These are phyloP conservation scores for Trypanosoma melophagium DNA, from an alignment of 208 protist species.

Conservation along the genomic window DNA sequence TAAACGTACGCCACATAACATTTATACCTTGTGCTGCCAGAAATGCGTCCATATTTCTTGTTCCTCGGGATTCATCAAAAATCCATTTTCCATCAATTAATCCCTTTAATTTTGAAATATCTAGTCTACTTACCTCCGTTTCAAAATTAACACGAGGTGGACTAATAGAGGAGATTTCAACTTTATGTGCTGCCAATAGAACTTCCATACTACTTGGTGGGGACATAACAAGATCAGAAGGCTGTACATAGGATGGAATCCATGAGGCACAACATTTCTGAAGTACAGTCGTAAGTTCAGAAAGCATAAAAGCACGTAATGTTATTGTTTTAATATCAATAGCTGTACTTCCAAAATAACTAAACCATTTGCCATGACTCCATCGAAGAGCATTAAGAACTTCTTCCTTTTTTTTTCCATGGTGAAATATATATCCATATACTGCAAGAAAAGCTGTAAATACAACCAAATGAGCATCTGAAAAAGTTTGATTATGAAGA, in stretches of 20 bases:
- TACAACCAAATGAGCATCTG: constrained; percentile 43
- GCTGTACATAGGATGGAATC: constrained; percentile 29
- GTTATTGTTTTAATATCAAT: constrained; percentile 48
- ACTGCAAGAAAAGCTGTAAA: constrained; percentile 41
- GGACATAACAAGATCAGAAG: constrained; percentile 46
- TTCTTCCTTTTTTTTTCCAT: constrained; percentile 26
- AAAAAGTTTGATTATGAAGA: constrained; percentile 36
- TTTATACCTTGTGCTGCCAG: constrained; percentile 47
- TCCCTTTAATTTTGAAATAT: constrained; percentile 48
- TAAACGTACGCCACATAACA: constrained; percentile 50
- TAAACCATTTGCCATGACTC: constrained; percentile 58
- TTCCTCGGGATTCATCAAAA: constrained; percentile 27
- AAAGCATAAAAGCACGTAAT: constrained; percentile 56
- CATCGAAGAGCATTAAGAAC: constrained; percentile 48
- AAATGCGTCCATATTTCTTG: constrained; percentile 38
- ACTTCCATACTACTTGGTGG: constrained; percentile 20
- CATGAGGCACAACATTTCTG: constrained; percentile 33
- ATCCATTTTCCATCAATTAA: constrained; percentile 48
- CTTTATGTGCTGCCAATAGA: constrained; percentile 15
- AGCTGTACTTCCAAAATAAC: constrained; percentile 34
- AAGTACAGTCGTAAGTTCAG: constrained; percentile 48
- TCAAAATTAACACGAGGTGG: constrained; percentile 26
- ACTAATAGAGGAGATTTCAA: constrained; percentile 7
- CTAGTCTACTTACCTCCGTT: constrained; percentile 28
- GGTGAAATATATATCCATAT: constrained; percentile 64